These are phyloP conservation scores for Cryphonectria nitschkei DNA, from an alignment of 2,329 filamentous ascomycete genomes.

Conservation along the genomic window DNA sequence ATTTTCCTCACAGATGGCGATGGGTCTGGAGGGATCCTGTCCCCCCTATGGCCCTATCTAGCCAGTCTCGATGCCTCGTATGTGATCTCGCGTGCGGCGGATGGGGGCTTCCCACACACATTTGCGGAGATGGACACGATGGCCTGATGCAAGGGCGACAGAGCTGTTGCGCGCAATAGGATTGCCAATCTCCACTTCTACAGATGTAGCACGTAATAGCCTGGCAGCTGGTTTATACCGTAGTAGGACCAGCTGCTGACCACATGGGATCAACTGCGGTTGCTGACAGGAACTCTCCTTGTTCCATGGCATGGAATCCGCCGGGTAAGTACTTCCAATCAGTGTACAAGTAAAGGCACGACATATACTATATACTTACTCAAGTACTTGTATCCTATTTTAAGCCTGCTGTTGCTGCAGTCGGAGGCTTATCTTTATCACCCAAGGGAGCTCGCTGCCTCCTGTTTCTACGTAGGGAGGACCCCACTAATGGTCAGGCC, in stretches of 20 bases:
- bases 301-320: neutral
- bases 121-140: constrained; percentile 7
- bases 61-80: neutral
- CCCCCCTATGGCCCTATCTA: neutral
- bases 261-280: neutral
- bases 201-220: neutral
- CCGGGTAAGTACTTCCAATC: neutral
- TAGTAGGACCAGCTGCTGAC: neutral
- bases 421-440: constrained; percentile 2
- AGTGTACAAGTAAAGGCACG: neutral
- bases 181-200: neutral
- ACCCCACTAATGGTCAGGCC: neutral
- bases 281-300: neutral
- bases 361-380: neutral
- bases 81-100: neutral
- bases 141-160: constrained; percentile 3
- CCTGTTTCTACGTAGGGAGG: neutral
- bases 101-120: neutral
- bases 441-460: constrained; percentile 1
- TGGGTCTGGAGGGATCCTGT: no score
- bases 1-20: no score
- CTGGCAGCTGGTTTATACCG: neutral
- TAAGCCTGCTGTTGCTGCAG: neutral
- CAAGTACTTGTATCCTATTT: neutral
- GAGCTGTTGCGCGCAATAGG: neutral